Percentiles rank a stretch among this genome's conserved stretches.
Conservation (phyloP, 2,329 filamentous ascomycete genomes). For the Chalara sp. region DNA sequence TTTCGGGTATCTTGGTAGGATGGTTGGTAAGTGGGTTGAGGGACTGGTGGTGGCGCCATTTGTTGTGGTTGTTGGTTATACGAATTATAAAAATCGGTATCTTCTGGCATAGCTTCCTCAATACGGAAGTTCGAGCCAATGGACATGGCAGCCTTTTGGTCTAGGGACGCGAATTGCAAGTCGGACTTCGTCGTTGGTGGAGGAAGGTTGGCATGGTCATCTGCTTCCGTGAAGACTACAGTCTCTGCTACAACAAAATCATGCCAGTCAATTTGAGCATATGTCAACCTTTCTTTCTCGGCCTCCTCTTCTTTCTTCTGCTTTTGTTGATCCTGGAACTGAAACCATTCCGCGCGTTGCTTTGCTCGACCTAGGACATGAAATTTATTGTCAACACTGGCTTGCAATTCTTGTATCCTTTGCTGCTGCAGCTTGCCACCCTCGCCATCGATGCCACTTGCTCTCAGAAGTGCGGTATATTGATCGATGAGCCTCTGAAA, state of each 20-base stretch:
- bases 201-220: slow-evolving; percentile 80
- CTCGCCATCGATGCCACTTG: slow-evolving; percentile 56
- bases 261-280: slow-evolving; percentile 94
- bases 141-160: slow-evolving; percentile 89
- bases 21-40: slow-evolving; percentile 27
- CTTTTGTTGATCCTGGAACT: slow-evolving; percentile 78
- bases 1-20: slow-evolving; percentile 22
- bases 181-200: slow-evolving; percentile 86
- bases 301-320: slow-evolving; percentile 83
- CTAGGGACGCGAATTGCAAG: slow-evolving; percentile 86
- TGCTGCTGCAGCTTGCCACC: slow-evolving; percentile 62
- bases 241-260: slow-evolving; percentile 96
- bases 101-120: slow-evolving; percentile 89
- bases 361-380: slow-evolving; percentile 74
- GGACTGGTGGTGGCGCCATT: slow-evolving; percentile 35
- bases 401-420: slow-evolving; percentile 64
- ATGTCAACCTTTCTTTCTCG: slow-evolving; percentile 67
- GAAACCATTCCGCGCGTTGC: slow-evolving; percentile 80
- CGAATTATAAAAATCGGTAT: slow-evolving; percentile 53
- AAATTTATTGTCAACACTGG: slow-evolving; percentile 73
- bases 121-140: slow-evolving; percentile 77
- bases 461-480: slow-evolving; percentile 72
- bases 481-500: slow-evolving; percentile 91
- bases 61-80: slow-evolving; percentile 32
- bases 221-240: slow-evolving; percentile 81